These are phyloP conservation scores for Protomyces pachydermus DNA, from an alignment of 1,139 yeast genomes.

Conservation along the genomic window DNA sequence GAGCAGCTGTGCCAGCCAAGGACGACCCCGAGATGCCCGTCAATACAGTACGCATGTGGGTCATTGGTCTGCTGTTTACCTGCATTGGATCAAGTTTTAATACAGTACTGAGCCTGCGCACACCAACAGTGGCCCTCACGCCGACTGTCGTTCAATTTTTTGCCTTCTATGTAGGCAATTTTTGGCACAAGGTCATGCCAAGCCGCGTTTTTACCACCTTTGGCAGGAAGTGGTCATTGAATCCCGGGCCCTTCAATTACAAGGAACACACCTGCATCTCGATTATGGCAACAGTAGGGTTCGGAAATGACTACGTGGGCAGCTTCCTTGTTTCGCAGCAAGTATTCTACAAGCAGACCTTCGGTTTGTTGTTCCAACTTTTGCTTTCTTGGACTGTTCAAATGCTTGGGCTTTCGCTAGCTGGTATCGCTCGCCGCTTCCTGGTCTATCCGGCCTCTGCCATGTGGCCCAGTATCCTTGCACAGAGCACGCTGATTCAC, in stretches of 20 bases:
- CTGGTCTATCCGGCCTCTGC: slow-evolving; percentile 58
- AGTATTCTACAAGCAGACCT: slow-evolving; percentile 47
- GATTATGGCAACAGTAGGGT: slow-evolving; percentile 55
- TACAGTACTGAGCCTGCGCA: slow-evolving; percentile 55
- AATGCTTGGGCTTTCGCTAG: slow-evolving; percentile 60
- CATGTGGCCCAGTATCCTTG: slow-evolving; percentile 51
- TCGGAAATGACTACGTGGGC: slow-evolving; percentile 56
- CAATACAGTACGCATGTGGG: slow-evolving; percentile 43
- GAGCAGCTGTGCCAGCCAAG: slow-evolving; percentile 61
- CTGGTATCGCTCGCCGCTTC: slow-evolving; percentile 55
- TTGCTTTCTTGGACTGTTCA: slow-evolving; percentile 50
- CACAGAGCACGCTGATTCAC: slow-evolving; percentile 3
- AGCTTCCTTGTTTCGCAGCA: slow-evolving; percentile 57
- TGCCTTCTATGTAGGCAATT: slow-evolving; percentile 43
- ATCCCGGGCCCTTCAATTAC: slow-evolving; percentile 61
- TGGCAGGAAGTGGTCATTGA: slow-evolving; percentile 44
- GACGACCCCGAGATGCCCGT: slow-evolving; percentile 56
- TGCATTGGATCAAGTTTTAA: slow-evolving; percentile 54
- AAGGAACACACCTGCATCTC: slow-evolving; percentile 66
- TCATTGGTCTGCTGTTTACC: slow-evolving; percentile 45
- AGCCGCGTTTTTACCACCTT: slow-evolving; percentile 46
- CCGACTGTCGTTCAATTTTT: slow-evolving; percentile 54
- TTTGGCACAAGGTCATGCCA: slow-evolving; percentile 46
- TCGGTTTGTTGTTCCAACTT: slow-evolving; percentile 51
- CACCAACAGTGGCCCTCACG: slow-evolving; percentile 52